phyloP scores from a whole-genome alignment of 2,329 filamentous ascomycete genomes.

The Sclerotinia spermophila region DNA sequence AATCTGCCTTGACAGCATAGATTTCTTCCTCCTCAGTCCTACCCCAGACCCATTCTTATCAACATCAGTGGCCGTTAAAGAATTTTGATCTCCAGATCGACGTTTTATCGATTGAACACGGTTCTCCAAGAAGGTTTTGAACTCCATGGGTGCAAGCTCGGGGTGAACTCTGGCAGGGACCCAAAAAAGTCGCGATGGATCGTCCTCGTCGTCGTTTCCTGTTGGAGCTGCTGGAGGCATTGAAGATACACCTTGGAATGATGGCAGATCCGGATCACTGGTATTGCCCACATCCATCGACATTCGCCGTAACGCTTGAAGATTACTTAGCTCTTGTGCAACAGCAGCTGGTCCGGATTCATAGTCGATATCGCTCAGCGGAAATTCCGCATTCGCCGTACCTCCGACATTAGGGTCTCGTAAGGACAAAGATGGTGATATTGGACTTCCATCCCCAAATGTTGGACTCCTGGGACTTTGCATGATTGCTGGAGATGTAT shows the following conservation, averaged over 20 bases:
- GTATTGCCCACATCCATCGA: conserved; percentile 68
- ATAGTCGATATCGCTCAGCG: conserved; percentile 69
- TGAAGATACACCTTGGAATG: conserved; percentile 60
- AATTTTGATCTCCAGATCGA: conserved; percentile 71
- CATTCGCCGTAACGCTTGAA: conserved; percentile 71
- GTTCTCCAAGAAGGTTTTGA: conserved; percentile 94
- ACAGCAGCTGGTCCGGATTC: conserved; percentile 69
- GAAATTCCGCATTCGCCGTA: conserved; percentile 57
- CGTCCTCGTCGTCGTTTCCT: conserved; percentile 75
- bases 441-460: conserved; percentile 36
- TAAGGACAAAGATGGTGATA: conserved; percentile 41
- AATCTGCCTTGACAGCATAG: conserved; percentile 90
- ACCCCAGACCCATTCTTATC: conserved; percentile 53
- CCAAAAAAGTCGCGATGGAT: conserved; percentile 88
- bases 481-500: conserved; percentile 35
- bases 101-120: conserved; percentile 86
- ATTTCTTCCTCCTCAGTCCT: conserved; percentile 80
- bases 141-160: conserved; percentile 90
- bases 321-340: conserved; percentile 68
- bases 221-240: conserved; percentile 70
- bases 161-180: conserved; percentile 92
- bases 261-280: conserved; percentile 70
- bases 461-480: conserved; percentile 33
- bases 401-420: conserved; percentile 42
- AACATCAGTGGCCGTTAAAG: conserved; percentile 52